Base-by-base conservation (phyloP, 495 filamentous ascomycete species). In the Penicillium canescens region DNA sequence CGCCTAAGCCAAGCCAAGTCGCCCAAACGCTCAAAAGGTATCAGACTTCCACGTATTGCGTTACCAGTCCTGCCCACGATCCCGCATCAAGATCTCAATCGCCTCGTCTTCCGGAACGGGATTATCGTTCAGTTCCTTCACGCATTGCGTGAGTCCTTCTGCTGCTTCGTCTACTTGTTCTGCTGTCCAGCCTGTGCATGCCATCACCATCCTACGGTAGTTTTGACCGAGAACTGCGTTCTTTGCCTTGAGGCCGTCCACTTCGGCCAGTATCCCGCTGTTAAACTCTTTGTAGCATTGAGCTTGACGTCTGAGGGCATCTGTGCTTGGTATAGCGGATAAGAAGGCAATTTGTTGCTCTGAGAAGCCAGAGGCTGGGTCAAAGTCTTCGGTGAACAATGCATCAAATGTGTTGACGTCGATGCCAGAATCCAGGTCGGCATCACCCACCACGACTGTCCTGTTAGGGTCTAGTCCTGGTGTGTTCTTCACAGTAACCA, bases 361-460 rank as follows among this genome's bases (percentile, higher is more conserved):
- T 7, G 75, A 70, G 24, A 78, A 73, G 7, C 72, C 73, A 47
- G 58, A 56, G 1, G 61, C 55, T 14, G 71, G 63, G 18, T 74
- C 68, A 42, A 76, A 75, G 1, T 37, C 54, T 9, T 71, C 67
- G 4, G 66, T 40, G 50, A 78, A 78, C 24, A 76, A 42, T 4
- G 55, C 20, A 3, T 72, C 69, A 46, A 74, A 78, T 26, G 61
- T 59, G 4, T 54, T 52, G 9, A 70, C 54, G 42, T 83, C 70
- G 54, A 82, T 57, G 2, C 74, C 78, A n/a, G 76, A 73, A 37
- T 74, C 73, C 46, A 66, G 71, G 55, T 82, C 83, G n/a, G 78
- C 84, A 65, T 82, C 78, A 41, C 79, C 81, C 23, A 81, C 65
- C 39, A 60, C 61, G 34, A 70, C 59, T 28, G 66, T 62, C 9